These are phyloP conservation scores for Stagonosporopsis chrysanthemi DNA, from an alignment of 2,329 filamentous ascomycete genomes.

Conservation along the genomic window DNA sequence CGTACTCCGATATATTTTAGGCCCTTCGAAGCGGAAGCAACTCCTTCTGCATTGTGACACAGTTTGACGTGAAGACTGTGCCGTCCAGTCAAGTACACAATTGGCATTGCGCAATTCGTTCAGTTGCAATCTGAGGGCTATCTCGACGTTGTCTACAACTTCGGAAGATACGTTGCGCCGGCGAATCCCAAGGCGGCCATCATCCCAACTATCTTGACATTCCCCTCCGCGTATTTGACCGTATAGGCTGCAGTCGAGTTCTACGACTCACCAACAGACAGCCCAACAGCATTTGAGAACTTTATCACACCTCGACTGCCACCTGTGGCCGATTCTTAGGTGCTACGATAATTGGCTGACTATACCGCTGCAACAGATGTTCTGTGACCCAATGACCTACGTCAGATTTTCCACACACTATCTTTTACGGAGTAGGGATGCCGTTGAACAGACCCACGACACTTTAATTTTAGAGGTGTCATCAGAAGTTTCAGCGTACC, in stretches of 20 bases:
- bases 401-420: conserved; percentile 27
- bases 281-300: conserved; percentile 26
- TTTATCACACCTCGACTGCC: conserved; percentile 29
- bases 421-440: conserved; percentile 21
- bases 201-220: conserved; percentile 27
- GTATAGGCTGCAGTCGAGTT: conserved; percentile 29
- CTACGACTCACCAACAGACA: conserved; percentile 28
- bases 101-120: conserved; percentile 26
- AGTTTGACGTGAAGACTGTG: conserved; percentile 26
- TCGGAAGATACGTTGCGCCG: conserved; percentile 24
- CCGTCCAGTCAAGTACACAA: conserved; percentile 19
- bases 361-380: conserved; percentile 22
- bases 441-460: conserved; percentile 27
- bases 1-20: conserved; percentile 45
- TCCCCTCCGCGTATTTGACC: conserved; percentile 23
- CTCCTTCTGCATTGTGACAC: conserved; percentile 34
- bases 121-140: conserved; percentile 23
- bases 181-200: conserved; percentile 31
- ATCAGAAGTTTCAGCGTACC: conserved; percentile 7
- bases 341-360: conserved; percentile 21
- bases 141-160: conserved; percentile 33
- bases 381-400: conserved; percentile 21
- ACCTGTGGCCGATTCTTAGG: conserved; percentile 25
- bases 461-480: conserved; percentile 21
- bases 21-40: conserved; percentile 39